Percentiles rank a stretch among this genome's conserved stretches.
Conservation (phyloP, 108 stramenopile genomes). For the Craspedostauros australis region DNA sequence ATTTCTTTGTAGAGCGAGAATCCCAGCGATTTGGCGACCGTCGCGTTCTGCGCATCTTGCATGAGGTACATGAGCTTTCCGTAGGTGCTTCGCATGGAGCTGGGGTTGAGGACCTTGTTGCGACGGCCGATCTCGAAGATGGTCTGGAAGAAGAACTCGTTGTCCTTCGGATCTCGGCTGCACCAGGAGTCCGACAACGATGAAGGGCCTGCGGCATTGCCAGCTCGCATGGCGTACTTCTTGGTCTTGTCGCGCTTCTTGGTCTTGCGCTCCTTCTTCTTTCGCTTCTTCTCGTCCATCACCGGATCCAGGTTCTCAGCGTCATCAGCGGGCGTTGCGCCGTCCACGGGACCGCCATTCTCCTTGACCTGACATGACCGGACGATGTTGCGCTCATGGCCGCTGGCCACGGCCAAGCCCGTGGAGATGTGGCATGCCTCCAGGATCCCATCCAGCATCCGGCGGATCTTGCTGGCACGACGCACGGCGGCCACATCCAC, state of each 20-base stretch:
- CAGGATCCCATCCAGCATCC: slow-evolving; percentile 48
- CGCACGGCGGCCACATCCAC: slow-evolving; percentile 37
- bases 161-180: slow-evolving; percentile 31
- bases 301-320: too few species aligned
- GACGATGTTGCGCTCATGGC: slow-evolving; percentile 9
- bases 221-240: neutral
- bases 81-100: slow-evolving; percentile 70
- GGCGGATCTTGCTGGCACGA: slow-evolving; percentile 24
- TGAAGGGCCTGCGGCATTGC: neutral
- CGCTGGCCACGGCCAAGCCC: slow-evolving; percentile 33
- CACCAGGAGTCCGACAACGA: neutral
- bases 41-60: slow-evolving; percentile 60
- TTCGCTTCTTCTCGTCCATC: neutral
- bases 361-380: neutral
- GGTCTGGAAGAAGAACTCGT: slow-evolving; percentile 41
- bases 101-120: slow-evolving; percentile 83
- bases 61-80: slow-evolving; percentile 85
- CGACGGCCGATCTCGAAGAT: slow-evolving; percentile 77
- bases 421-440: slow-evolving; percentile 42
- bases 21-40: slow-evolving; percentile 37
- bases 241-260: neutral
- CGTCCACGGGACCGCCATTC: neutral
- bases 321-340: neutral
- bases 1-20: slow-evolving; percentile 53
- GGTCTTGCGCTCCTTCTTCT: neutral